Conservation (phyloP, 2,329 filamentous ascomycete species). For the Colletotrichum lentis region DNA sequence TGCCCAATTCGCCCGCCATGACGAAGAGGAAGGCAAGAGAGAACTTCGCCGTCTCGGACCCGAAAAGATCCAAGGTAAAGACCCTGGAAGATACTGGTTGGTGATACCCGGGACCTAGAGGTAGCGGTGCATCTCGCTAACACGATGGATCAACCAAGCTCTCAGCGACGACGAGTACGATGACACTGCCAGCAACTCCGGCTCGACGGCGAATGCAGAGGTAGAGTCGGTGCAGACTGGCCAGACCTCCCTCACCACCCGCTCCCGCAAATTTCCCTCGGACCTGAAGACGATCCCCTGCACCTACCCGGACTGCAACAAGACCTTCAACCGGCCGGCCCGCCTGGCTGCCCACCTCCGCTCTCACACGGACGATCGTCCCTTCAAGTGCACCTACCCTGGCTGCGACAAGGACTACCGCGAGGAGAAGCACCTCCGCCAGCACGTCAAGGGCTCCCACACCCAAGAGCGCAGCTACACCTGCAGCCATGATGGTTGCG, state of each 20-base stretch:
- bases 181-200: conserved; percentile 37
- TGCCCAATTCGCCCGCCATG: conserved; percentile 27
- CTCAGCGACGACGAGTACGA: conserved; percentile 37
- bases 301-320: conserved; percentile 75
- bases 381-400: conserved; percentile 74
- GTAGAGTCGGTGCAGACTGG: conserved; percentile 36
- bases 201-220: conserved; percentile 34
- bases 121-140: conserved; percentile 13
- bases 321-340: conserved; percentile 87
- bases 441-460: conserved; percentile 86
- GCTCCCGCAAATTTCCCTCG: conserved; percentile 65
- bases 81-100: conserved; percentile 21
- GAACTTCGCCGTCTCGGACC: not conserved
- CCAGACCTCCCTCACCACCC: conserved; percentile 35
- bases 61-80: conserved; percentile 28
- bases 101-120: not conserved
- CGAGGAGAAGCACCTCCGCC: conserved; percentile 84
- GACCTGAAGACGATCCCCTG: conserved; percentile 81
- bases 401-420: conserved; percentile 85
- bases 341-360: conserved; percentile 81
- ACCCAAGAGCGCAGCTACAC: conserved; percentile 71
- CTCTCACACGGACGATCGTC: conserved; percentile 85
- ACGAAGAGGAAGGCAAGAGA: conserved; percentile 36
- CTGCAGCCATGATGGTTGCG: conserved; percentile 77
- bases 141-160: conserved; percentile 11